Conservation (phyloP, 75 land plant genomes). For the Ceratopteris richardii region DNA sequence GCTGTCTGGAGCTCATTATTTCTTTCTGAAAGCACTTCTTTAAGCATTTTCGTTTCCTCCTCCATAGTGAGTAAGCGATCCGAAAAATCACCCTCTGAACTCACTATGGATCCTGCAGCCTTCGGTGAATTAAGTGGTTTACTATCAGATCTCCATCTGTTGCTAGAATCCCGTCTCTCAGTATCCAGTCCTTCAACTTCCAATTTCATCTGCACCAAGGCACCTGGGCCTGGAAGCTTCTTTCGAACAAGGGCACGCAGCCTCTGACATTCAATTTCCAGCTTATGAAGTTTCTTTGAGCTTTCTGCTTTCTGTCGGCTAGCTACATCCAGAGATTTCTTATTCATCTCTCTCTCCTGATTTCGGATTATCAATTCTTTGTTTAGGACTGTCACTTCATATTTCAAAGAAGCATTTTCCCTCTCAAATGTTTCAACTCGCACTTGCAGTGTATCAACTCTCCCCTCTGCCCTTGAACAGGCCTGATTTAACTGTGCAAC, state of each 20-base stretch:
- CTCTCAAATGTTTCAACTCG: conserved; percentile 20
- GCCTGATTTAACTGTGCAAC: conserved; percentile 8
- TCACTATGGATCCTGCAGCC: neutral
- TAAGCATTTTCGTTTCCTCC: neutral
- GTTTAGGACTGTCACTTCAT: conserved; percentile 17
- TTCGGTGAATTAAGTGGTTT: neutral
- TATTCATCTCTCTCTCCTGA: conserved; percentile 20
- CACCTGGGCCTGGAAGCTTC: conserved; percentile 27
- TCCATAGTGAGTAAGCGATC: conserved; percentile 4
- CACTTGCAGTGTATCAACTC: conserved; percentile 8
- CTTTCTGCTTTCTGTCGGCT: conserved; percentile 18
- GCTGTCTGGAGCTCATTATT: neutral
- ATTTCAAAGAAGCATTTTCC: conserved; percentile 21
- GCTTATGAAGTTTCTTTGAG: conserved; percentile 21
- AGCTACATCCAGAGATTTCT: conserved; percentile 16
- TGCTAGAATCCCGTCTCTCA: neutral
- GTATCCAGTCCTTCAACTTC: neutral
- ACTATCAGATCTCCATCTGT: neutral
- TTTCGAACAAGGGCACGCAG: conserved; percentile 23
- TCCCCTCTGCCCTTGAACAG: conserved; percentile 10
- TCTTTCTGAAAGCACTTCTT: neutral
- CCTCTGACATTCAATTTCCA: conserved; percentile 28
- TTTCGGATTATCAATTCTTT: conserved; percentile 23
- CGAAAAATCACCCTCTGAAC: neutral
- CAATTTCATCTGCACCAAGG: conserved; percentile 19